phyloP scores from a whole-genome alignment of 192 early-diverging fungal genomes.

The Kappamyces sp. region DNA sequence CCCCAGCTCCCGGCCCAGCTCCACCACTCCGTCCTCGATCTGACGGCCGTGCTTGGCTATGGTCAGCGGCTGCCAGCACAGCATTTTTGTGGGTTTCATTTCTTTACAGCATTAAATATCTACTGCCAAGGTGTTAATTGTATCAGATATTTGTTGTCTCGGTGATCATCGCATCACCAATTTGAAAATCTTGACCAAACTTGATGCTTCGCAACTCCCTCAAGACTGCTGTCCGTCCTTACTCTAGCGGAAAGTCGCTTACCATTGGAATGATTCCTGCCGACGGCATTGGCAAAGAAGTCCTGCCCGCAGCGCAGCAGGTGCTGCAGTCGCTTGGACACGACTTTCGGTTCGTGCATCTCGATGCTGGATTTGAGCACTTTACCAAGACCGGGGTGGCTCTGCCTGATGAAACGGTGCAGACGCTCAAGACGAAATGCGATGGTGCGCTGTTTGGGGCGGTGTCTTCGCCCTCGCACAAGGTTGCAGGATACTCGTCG shows the following conservation, averaged over 20 bases:
- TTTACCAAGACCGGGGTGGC: slow-evolving; percentile 92
- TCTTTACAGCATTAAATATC: too few species aligned
- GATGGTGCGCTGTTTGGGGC: slow-evolving; percentile 95
- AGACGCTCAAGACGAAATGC: slow-evolving; percentile 72
- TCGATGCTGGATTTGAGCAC: slow-evolving; percentile 93
- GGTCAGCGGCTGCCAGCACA: too few species aligned
- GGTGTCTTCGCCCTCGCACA: slow-evolving; percentile 94
- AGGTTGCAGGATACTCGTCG: slow-evolving; percentile 95
- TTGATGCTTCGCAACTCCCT: too few species aligned
- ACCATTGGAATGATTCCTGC: slow-evolving; percentile 92
- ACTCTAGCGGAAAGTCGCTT: slow-evolving; percentile 22
- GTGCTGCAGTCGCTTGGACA: slow-evolving; percentile 71
- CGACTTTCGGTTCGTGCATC: slow-evolving; percentile 63
- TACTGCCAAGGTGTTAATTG: too few species aligned
- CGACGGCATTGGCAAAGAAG: slow-evolving; percentile 95
- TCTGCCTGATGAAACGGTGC: slow-evolving; percentile 82
- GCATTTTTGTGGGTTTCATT: too few species aligned
- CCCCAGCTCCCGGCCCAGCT: too few species aligned
- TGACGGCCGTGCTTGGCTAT: too few species aligned
- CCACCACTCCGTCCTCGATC: too few species aligned
- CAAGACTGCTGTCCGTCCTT: too few species aligned
- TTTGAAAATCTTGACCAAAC: too few species aligned
- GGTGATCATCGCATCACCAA: too few species aligned
- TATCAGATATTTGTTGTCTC: too few species aligned
- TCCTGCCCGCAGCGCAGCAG: slow-evolving; percentile 88